Conservation (phyloP, 2,329 filamentous ascomycete species). For the Diaporthe humulicola region DNA sequence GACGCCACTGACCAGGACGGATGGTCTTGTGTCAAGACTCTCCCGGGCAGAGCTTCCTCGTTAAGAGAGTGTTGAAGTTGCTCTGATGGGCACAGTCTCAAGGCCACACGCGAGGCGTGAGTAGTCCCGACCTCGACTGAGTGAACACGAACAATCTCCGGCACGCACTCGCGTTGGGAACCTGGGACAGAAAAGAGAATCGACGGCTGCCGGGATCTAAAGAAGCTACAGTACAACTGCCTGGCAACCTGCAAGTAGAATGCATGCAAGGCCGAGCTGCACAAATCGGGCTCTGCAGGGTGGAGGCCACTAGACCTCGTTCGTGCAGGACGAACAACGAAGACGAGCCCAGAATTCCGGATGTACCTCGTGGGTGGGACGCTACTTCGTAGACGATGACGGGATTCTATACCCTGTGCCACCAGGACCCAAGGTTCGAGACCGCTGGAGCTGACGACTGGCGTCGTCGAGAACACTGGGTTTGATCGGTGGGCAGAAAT, state of each 20-base stretch:
- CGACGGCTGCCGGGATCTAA: constrained; percentile 13
- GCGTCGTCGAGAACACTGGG: constrained; percentile 1
- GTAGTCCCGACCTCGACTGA: not conserved
- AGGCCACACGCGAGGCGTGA: constrained; percentile 4
- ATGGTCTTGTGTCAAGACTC: constrained; percentile 22
- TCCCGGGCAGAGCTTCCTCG: constrained; percentile 12
- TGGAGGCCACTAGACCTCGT: constrained; percentile 32
- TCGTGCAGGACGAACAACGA: constrained; percentile 29
- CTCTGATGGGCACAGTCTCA: constrained; percentile 13
- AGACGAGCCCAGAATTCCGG: constrained; percentile 15
- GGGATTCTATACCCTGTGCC: constrained; percentile 9
- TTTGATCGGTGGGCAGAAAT: constrained; percentile 15
- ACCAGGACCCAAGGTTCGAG: constrained; percentile 14
- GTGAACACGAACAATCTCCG: constrained; percentile 9
- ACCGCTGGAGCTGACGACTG: constrained; percentile 15
- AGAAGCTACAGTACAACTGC: constrained; percentile 8
- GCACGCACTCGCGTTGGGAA: not conserved
- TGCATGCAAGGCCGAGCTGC: constrained; percentile 22
- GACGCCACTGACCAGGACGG: constrained; percentile 18
- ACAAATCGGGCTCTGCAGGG: constrained; percentile 16
- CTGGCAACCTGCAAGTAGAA: constrained; percentile 32
- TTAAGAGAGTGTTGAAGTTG: not conserved
- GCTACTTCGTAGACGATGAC: constrained; percentile 24
- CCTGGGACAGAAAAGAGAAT: constrained; percentile 22
- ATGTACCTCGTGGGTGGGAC: constrained; percentile 5